Percentiles rank a stretch among this genome's conserved stretches.
These are phyloP conservation scores for Jamesozyma spencerorum DNA, from an alignment of 805 yeast species.

Conservation along the genomic window DNA sequence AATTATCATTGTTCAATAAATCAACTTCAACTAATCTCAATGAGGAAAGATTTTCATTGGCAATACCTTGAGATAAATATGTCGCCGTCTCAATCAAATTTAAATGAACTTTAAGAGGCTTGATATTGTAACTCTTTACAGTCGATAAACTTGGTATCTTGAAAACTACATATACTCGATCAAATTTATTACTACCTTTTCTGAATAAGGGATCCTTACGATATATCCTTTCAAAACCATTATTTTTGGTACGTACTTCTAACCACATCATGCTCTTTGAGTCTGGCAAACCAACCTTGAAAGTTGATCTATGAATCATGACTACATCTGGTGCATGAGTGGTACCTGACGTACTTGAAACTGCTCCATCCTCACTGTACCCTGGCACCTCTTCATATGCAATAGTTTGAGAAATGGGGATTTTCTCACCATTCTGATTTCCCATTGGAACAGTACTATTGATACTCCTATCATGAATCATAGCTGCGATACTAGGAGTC, in stretches of 20 bases:
- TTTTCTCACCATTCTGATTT: too few relatives aligned
- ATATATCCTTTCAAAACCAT: constrained; percentile 14
- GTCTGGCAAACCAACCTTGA: constrained; percentile 16
- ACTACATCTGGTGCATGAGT: neutral
- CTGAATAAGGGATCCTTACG: constrained; percentile 21
- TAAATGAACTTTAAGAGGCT: constrained; percentile 17
- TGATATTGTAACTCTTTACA: constrained; percentile 7
- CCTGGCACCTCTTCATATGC: too few relatives aligned
- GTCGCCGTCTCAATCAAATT: constrained; percentile 24
- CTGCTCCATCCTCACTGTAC: too few relatives aligned
- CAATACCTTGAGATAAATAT: constrained; percentile 24
- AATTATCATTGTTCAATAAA: neutral
- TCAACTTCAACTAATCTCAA: constrained; percentile 18
- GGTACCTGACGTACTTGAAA: neutral
- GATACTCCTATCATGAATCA: neutral
- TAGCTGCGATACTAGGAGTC: constrained; percentile 1
- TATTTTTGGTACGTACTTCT: constrained; percentile 16
- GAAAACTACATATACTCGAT: constrained; percentile 12
- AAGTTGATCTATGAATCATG: constrained; percentile 11
- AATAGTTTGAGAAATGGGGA: too few relatives aligned
- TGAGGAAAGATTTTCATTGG: constrained; percentile 25
- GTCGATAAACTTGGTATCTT: constrained; percentile 8
- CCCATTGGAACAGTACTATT: neutral
- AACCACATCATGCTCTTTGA: constrained; percentile 16
- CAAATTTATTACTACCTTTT: constrained; percentile 19